These are phyloP conservation scores for Solanum phureja DNA, from an alignment of 257 asterid genomes.

Conservation along the genomic window DNA sequence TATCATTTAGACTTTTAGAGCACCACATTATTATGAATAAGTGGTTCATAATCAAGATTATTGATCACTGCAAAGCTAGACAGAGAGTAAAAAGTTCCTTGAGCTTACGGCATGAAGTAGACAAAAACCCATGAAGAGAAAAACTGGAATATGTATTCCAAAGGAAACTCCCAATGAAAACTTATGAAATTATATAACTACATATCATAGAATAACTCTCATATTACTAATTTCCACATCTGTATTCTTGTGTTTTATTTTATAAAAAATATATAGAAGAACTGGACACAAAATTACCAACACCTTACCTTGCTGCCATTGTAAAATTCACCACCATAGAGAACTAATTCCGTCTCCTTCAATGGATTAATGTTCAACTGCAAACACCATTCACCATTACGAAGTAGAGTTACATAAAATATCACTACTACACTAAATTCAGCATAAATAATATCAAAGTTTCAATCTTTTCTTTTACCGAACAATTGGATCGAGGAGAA, in stretches of 20 bases:
- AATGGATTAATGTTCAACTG: constrained; percentile 78
- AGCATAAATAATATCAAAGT: neutral
- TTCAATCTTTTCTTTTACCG: constrained; percentile 30
- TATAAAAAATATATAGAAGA: neutral
- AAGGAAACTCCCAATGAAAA: neutral
- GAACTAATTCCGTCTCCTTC: constrained; percentile 80
- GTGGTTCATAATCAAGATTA: neutral
- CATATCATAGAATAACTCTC: neutral
- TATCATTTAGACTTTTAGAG: neutral
- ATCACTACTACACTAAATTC: neutral
- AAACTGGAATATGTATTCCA: neutral
- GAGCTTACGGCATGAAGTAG: neutral
- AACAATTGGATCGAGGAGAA: constrained; percentile 95
- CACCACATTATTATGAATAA: neutral
- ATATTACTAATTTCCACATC: neutral
- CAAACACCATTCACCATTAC: neutral
- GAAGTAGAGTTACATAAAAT: neutral
- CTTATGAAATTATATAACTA: neutral
- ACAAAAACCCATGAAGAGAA: neutral
- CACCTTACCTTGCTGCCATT: constrained; percentile 77
- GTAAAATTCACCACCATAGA: constrained; percentile 97
- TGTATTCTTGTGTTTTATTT: neutral
- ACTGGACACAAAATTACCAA: neutral
- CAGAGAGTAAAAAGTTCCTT: neutral
- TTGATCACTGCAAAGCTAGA: neutral